Base-by-base conservation (phyloP, 768 basidiomycete species). In the Pisolithus sp. region DNA sequence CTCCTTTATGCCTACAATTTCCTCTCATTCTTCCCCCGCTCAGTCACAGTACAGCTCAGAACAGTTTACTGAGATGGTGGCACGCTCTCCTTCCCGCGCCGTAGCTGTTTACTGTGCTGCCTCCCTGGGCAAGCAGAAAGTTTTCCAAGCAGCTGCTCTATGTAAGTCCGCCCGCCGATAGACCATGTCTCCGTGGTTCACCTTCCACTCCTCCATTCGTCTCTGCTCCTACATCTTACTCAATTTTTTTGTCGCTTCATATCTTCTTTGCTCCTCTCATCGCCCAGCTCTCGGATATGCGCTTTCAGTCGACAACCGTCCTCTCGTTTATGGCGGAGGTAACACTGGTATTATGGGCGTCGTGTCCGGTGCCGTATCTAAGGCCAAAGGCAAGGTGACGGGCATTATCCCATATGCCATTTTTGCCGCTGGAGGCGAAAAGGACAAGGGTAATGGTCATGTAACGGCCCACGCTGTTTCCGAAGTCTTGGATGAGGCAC, bases 81-180 rank as follows among this genome's bases (percentile, higher is more conserved):
- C 66, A 10, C 60, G 62, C 4, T 66, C 67, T 41, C 47, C 57
- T 3, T 65, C 68, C 20, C 67, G 59, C 37, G 76, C 79, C 6
- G 75, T 89, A n/a, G 84, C 86, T 3, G 90, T 93, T 5, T 93
- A 87, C 60, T 95, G 93, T 63, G 93, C 82, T 7, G 86, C 92
- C 0, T 86, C 83, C 0, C 60, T 75, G 0, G 92, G 93, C 23
- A 78, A 71, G 31, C 70, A 77, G 47, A 69, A 76, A 9, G 82
- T 82, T 2, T 93, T 80, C 63, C 68, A 74, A 23, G 66, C 73
- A 18, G 89, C 92, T 13, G 92, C 92, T 2, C 52, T 68, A 37
- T 89, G 89, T 89, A 55, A 57, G 87, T 76, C 31, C 39, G 45
- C 24, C 40, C 23, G 9, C n/a, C 54, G 49, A 7, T n/a, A 17